Percentiles rank a stretch among this genome's conserved stretches.
Evolutionary conservation across 1,284 basidiomycete genomes (phyloP).

Genomic region (Amylostereum areolatum): DNA sequence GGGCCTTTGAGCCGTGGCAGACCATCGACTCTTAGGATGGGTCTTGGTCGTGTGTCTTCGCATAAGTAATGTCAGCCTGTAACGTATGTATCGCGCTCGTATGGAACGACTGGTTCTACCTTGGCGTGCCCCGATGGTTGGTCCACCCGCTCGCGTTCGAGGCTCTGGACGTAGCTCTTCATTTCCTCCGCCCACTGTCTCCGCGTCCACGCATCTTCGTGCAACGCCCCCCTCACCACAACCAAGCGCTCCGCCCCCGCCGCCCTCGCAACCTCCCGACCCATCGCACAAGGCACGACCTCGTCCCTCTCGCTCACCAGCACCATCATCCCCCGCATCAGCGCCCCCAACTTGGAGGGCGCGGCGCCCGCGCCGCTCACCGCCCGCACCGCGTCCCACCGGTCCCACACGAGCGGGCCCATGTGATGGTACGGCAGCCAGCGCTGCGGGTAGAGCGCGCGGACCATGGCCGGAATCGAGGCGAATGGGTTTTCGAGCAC

Average conservation of each 20-base stretch:
- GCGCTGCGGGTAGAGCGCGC: constrained; percentile 39
- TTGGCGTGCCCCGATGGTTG: too few relatives aligned
- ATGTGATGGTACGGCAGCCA: constrained; percentile 48
- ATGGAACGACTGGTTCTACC: too few relatives aligned
- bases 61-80: too few relatives aligned
- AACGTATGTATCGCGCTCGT: too few relatives aligned
- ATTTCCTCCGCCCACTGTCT: constrained; percentile 31
- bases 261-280: constrained; percentile 17
- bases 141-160: too few relatives aligned
- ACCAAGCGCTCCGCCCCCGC: constrained; percentile 14
- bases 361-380: constrained; percentile 15
- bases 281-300: constrained; percentile 40
- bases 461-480: constrained; percentile 44
- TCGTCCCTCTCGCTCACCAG: constrained; percentile 43
- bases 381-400: constrained; percentile 35
- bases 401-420: constrained; percentile 35
- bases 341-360: constrained; percentile 7
- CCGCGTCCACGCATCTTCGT: constrained; percentile 37
- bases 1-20: too few relatives aligned
- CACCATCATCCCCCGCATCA: constrained; percentile 35
- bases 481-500: constrained; percentile 47
- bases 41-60: too few relatives aligned
- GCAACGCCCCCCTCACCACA: constrained; percentile 31
- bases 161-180: constrained; percentile 13
- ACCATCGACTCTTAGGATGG: too few relatives aligned